Evolutionary conservation across 179 eudicot genomes (phyloP).

Genomic region (Amaranthus tricolor): DNA sequence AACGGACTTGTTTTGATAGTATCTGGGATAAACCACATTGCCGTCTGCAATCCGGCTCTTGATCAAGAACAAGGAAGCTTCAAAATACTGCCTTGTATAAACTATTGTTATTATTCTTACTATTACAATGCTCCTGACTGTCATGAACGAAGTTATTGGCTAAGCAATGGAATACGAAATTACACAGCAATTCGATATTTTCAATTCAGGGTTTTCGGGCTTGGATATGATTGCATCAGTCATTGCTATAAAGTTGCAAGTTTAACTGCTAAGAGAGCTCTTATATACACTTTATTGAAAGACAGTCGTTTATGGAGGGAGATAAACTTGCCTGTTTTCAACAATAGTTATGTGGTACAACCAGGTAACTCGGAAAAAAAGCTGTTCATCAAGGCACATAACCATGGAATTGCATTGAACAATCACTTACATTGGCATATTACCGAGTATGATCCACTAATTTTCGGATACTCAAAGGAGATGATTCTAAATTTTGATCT

Average conservation of each 20-base stretch:
- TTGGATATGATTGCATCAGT: slow-evolving; percentile 13
- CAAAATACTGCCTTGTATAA: slow-evolving; percentile 20
- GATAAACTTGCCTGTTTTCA: neutral
- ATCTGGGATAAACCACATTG: slow-evolving; percentile 18
- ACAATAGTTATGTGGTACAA: neutral
- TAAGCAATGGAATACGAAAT: neutral
- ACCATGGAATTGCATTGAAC: slow-evolving; percentile 7
- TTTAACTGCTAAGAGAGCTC: neutral
- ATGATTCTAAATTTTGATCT: slow-evolving; percentile 10
- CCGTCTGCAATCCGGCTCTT: slow-evolving; percentile 19
- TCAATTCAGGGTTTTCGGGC: slow-evolving; percentile 3
- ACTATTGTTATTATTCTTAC: neutral
- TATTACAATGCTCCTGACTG: neutral
- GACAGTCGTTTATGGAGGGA: slow-evolving; percentile 14
- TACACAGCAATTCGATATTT: neutral
- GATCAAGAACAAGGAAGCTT: slow-evolving; percentile 5
- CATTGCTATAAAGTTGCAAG: neutral
- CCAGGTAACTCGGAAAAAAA: neutral
- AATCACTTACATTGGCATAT: slow-evolving; percentile 21
- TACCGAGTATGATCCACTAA: slow-evolving; percentile 10
- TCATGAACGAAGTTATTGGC: neutral
- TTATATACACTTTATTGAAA: neutral
- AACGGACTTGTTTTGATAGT: slow-evolving; percentile 17
- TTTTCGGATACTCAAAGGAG: neutral
- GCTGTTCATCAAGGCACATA: slow-evolving; percentile 1